These are phyloP conservation scores for Spongispora temasekensis DNA, from an alignment of 1,284 basidiomycete genomes.

Conservation along the genomic window DNA sequence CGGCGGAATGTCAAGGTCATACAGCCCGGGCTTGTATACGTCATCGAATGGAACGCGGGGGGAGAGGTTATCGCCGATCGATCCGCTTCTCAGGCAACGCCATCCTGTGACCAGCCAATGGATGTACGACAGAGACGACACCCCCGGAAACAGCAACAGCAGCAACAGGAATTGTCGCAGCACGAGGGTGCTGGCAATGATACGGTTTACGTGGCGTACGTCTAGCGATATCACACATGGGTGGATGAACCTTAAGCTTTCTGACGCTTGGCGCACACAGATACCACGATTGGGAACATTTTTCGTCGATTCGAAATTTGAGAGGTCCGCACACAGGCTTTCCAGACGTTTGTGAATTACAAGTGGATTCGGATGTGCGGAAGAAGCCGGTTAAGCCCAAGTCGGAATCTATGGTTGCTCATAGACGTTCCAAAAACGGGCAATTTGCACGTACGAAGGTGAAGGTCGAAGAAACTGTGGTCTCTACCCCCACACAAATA, in stretches of 20 bases:
- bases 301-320: constrained; percentile 87
- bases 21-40: constrained; percentile 84
- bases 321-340: constrained; percentile 82
- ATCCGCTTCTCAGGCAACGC: constrained; percentile 26
- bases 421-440: constrained; percentile 29
- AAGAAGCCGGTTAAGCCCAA: constrained; percentile 28
- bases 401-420: constrained; percentile 33
- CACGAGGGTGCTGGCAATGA: constrained; percentile 34
- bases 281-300: constrained; percentile 93
- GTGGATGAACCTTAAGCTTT: constrained; percentile 6
- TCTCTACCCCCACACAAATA: constrained; percentile 35
- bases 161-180: constrained; percentile 32
- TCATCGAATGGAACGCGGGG: constrained; percentile 73
- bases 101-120: constrained; percentile 26
- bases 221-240: constrained; percentile 30
- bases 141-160: constrained; percentile 29
- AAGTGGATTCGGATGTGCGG: constrained; percentile 35
- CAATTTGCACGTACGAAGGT: constrained; percentile 28
- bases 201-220: constrained; percentile 80
- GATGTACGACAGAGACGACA: constrained; percentile 38
- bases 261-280: constrained; percentile 39
- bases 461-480: constrained; percentile 24
- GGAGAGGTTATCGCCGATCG: constrained; percentile 38
- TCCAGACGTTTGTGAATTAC: constrained; percentile 66
- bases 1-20: constrained; percentile 85